phyloP scores from a whole-genome alignment of 345 rosid genomes.

The Turritis glabra region DNA sequence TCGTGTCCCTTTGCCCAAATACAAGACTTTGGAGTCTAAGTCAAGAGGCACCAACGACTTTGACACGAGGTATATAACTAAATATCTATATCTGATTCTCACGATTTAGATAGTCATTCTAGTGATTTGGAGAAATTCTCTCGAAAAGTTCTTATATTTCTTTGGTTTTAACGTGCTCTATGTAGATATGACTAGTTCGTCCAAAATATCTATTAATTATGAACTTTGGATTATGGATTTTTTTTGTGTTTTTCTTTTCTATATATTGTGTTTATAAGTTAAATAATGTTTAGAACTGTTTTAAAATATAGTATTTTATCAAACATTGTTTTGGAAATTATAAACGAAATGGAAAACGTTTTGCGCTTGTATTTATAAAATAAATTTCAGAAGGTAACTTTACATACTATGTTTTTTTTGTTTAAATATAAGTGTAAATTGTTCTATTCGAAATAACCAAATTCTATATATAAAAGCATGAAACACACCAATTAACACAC shows the following conservation, averaged over 20 bases:
- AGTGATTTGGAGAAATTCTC: neutral
- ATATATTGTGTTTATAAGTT: too few relatives aligned
- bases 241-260: neutral
- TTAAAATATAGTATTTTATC: neutral
- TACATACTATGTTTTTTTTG: neutral
- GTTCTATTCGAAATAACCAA: neutral
- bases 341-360: neutral
- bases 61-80: slow-evolving; percentile 44
- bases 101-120: neutral
- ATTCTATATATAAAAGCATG: neutral
- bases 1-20: slow-evolving; percentile 70
- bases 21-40: slow-evolving; percentile 46
- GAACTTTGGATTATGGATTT: neutral
- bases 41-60: slow-evolving; percentile 41
- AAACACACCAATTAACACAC: slow-evolving; percentile 7
- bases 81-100: neutral
- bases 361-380: neutral
- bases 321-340: neutral
- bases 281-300: neutral
- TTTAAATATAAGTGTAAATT: neutral
- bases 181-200: neutral
- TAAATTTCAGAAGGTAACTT: neutral
- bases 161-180: neutral
- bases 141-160: neutral
- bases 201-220: neutral